Percentiles rank a stretch among this genome's conserved stretches.
Evolutionary conservation across 2,329 filamentous ascomycete genomes (phyloP).

Genomic region (Claviceps spartinae): DNA sequence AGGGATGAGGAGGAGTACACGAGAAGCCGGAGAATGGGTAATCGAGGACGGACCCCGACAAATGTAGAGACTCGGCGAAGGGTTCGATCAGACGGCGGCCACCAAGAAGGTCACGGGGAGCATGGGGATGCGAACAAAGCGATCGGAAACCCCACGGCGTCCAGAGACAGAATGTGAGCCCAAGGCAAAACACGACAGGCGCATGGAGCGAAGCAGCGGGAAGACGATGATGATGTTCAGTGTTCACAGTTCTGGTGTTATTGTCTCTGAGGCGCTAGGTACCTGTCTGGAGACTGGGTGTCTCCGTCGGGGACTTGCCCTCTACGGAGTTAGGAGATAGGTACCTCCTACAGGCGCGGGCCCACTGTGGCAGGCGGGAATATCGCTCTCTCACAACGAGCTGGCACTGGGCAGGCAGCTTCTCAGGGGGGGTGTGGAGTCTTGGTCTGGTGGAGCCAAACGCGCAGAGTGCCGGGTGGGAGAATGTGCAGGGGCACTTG

Average conservation of each 20-base stretch:
- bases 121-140: not conserved
- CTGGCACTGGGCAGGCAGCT: not conserved
- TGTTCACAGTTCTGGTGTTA: not conserved
- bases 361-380: not conserved
- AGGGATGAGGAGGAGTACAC: not conserved
- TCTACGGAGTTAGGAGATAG: not conserved
- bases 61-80: not conserved
- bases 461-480: constrained; percentile 5
- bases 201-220: not conserved
- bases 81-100: not conserved
- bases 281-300: no score
- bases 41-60: not conserved
- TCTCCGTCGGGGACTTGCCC: no score
- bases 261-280: not conserved
- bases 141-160: not conserved
- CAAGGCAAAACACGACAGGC: not conserved
- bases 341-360: not conserved
- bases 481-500: not conserved
- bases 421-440: not conserved
- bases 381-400: not conserved
- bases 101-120: not conserved
- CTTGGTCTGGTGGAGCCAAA: not conserved
- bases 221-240: not conserved
- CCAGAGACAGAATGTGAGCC: not conserved
- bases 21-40: not conserved